Evolutionary conservation across 164 flowering plant genomes (phyloP), one percentile per base, ranked within the genome.

Genomic region (Vitis amurensis): DNA sequence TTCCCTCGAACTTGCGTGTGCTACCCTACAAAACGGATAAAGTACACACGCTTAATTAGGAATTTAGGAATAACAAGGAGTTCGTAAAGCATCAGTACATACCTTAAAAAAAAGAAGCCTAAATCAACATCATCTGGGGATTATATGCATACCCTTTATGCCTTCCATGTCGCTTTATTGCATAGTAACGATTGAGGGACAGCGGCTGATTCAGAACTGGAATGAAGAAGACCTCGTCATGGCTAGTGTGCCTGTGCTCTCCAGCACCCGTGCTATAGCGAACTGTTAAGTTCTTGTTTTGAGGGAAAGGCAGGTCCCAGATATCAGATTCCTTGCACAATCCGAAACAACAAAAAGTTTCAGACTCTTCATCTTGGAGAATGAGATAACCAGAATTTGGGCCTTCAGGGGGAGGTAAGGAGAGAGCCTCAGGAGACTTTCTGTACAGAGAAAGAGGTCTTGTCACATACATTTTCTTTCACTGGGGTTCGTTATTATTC

Each of bases 391-490:
- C 84, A 0, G 84, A 76, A 48, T 72, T 55, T 11, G 85, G 84
- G 60, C 78, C 85, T 47, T 76, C 85, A 2, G 80, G 78, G 29
- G 86, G 82, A 16, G 69, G 51, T 15, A 16, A 16, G 52, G 73
- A 64, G 57, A 80, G 77, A 19, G 70, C 30, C 30, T 67, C 69
- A 1, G 81, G 81, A 8, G 59, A 64, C 3, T 70, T 73, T 47
- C 75, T 50, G 76, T 75, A 82, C 70, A 71, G 27, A 5, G 88
- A 82, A 12, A 85, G 80, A 69, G 81, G 81, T 80, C 83, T 75
- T 30, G 86, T 85, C 47, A 72, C 86, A 74, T 80, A 81, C 84
- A 85, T 82, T 17, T 63, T 66, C 7, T 37, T 37, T 37, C 44
- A 3, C 44, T 37, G 44, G 4, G 44, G 7, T 37, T 6, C 6